These are phyloP conservation scores for Paraphaeosphaeria sporulosa DNA, from an alignment of 2,329 filamentous ascomycete genomes.

Conservation along the genomic window DNA sequence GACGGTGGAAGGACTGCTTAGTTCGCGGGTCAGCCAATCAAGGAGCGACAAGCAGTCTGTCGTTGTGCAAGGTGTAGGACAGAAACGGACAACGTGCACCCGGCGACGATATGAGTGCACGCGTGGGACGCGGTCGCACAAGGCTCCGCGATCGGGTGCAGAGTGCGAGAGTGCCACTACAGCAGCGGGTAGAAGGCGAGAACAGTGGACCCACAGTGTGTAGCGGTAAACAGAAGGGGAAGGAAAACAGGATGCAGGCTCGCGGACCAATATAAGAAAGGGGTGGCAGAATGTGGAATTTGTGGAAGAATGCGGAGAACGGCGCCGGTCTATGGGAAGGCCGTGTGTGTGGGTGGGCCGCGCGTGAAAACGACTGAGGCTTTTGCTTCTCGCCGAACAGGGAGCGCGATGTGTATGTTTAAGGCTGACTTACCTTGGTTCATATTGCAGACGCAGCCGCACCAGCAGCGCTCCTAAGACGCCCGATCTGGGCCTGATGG, in stretches of 20 bases:
- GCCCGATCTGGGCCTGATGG: slow-evolving; percentile 27
- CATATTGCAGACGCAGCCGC: slow-evolving; percentile 41
- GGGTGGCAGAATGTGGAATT: slow-evolving; percentile 40
- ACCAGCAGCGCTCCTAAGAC: slow-evolving; percentile 31
- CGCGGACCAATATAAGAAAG: slow-evolving; percentile 39
- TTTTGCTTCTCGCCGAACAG: slow-evolving; percentile 35
- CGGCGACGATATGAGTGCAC: slow-evolving; percentile 32
- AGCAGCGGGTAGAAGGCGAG: slow-evolving; percentile 36
- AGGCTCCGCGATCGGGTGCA: slow-evolving; percentile 44
- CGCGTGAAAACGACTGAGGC: slow-evolving; percentile 31
- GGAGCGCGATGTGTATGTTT: slow-evolving; percentile 15
- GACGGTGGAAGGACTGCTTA: slow-evolving; percentile 54
- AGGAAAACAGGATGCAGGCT: slow-evolving; percentile 30
- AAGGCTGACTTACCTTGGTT: slow-evolving; percentile 50
- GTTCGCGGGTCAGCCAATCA: slow-evolving; percentile 52
- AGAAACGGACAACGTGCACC: slow-evolving; percentile 50
- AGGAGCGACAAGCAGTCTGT: slow-evolving; percentile 31
- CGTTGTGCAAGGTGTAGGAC: slow-evolving; percentile 46
- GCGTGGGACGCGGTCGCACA: slow-evolving; percentile 47
- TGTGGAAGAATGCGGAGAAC: slow-evolving; percentile 48
- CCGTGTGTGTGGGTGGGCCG: slow-evolving; percentile 29
- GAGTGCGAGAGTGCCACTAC: slow-evolving; percentile 42
- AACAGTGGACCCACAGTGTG: slow-evolving; percentile 38
- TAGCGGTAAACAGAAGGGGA: slow-evolving; percentile 36
- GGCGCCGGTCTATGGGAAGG: slow-evolving; percentile 41